Percentiles rank a stretch among this genome's conserved stretches.
Conservation (phyloP, 176 grass and related monocot genomes). For the Carex cristatella region DNA sequence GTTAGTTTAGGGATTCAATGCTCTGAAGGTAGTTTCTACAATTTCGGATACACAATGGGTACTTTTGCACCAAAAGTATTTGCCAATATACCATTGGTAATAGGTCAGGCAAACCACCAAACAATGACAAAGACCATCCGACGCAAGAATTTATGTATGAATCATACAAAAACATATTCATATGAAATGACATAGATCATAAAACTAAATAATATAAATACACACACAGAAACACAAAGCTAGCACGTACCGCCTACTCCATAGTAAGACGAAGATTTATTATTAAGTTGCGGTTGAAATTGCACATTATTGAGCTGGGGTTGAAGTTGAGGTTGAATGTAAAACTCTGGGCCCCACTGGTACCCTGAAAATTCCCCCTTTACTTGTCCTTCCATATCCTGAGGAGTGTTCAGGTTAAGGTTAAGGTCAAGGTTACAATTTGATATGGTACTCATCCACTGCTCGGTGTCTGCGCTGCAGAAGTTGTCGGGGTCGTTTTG, state of each 20-base stretch:
- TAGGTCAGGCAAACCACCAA: not conserved
- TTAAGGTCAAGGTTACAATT: slow-evolving; percentile 18
- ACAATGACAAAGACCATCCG: not conserved
- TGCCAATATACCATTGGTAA: not conserved
- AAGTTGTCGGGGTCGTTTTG: slow-evolving; percentile 1
- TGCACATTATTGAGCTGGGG: not conserved
- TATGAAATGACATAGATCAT: not conserved
- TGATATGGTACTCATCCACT: slow-evolving; percentile 13
- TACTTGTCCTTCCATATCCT: not conserved
- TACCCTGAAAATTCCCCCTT: slow-evolving; percentile 3
- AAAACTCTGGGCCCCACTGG: not conserved
- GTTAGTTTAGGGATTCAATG: not conserved
- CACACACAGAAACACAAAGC: not conserved
- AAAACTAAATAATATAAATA: not conserved
- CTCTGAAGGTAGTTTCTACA: not conserved
- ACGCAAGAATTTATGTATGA: not conserved
- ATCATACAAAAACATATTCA: not conserved
- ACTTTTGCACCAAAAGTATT: not conserved
- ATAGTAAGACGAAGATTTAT: slow-evolving; percentile 3
- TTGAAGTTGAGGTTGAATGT: slow-evolving; percentile 16
- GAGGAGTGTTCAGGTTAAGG: slow-evolving; percentile 8
- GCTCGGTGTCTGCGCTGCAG: slow-evolving; percentile 7
- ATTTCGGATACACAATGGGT: not conserved
- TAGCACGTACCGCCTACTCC: slow-evolving; percentile 21
- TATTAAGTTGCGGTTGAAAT: not conserved